phyloP scores from a whole-genome alignment of 805 yeast genomes.

The Candida gorgasii region DNA sequence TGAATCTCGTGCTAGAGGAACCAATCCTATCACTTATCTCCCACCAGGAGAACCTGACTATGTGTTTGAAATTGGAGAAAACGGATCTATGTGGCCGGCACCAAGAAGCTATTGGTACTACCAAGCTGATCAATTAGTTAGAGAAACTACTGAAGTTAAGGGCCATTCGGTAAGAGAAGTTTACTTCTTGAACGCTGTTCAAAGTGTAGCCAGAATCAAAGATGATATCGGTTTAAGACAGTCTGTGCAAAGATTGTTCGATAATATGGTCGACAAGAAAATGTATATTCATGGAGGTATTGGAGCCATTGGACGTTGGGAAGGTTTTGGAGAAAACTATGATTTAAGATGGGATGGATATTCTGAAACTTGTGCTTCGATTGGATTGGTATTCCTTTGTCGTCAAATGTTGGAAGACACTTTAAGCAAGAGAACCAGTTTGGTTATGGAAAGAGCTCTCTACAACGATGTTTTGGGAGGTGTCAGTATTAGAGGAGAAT shows the following conservation, averaged over 20 bases:
- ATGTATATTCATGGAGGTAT: slow-evolving; percentile 26
- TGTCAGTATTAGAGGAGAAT: slow-evolving; percentile 21
- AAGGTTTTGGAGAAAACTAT: slow-evolving; percentile 25
- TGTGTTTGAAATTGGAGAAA: neutral
- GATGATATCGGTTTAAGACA: slow-evolving; percentile 14
- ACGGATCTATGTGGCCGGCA: slow-evolving; percentile 13
- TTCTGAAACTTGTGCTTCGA: slow-evolving; percentile 27
- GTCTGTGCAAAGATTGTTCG: slow-evolving; percentile 18
- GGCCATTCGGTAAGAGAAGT: slow-evolving; percentile 25
- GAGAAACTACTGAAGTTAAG: slow-evolving; percentile 17
- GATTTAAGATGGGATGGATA: slow-evolving; percentile 24
- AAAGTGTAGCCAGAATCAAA: slow-evolving; percentile 19
- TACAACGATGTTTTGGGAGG: slow-evolving; percentile 24
- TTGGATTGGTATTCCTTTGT: slow-evolving; percentile 20
- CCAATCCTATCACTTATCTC: slow-evolving; percentile 14
- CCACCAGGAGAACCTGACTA: slow-evolving; percentile 11
- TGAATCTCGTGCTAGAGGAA: slow-evolving; percentile 18
- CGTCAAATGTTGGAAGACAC: slow-evolving; percentile 17
- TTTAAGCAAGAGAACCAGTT: slow-evolving; percentile 17
- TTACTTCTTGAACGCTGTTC: slow-evolving; percentile 22
- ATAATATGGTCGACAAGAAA: slow-evolving; percentile 21
- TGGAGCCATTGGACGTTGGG: slow-evolving; percentile 22
- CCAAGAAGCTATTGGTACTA: slow-evolving; percentile 22
- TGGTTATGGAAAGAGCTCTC: slow-evolving; percentile 22
- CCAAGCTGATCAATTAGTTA: slow-evolving; percentile 21